Evolutionary conservation across 371 early-diverging fungal genomes (phyloP), one percentile per base, ranked within the genome.

Genomic region (Encephalitozoon hellem): DNA sequence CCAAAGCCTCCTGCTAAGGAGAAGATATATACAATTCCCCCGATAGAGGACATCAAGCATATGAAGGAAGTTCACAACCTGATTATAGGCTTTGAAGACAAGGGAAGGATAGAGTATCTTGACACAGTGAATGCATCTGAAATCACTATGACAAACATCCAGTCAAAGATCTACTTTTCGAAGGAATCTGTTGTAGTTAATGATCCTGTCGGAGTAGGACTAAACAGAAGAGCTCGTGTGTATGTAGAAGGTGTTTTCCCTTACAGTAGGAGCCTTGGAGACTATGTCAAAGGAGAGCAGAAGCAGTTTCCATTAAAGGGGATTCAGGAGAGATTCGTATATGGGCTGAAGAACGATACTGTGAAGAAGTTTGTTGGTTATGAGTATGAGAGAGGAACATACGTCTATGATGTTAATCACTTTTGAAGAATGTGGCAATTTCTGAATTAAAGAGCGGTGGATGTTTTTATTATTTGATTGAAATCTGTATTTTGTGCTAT

Each of bases 361-460:
- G 39, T 25, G 4, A 81, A 69, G 66, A 66, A 74, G 49, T 81
- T 74, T 76, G 73, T 78, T 28, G 82, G 78, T 32, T 81, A 81
- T 54, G 77, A 81, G 43, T 47, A 39, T 43, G 76, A 78, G 18
- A 77, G 26, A 18, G 79, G 78, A 11, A 39, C 69, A 21, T 81
- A 81, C 54, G 76, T 78, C 21, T 81, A 81, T 52, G 75, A 74
- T 43, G 77, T 78, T 15, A 67, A 76, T 1, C 78, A 81, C 43
- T 78, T 81, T 66, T 81, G 68, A 78, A 18, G 1, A 59, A 43
- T n/a, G 23, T 54, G 34, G 28, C 15, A 34, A 12, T 25, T 45
- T 47, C 49, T 47, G 49, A 47, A 47, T 47, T 47, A 47, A 47
- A 47, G 49, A 47, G 9, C 34, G 51, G 9, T 63, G 63, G 30